Percentiles rank a stretch among this genome's conserved stretches.
phyloP scores from a whole-genome alignment of 768 basidiomycete species.

The Mycena sanguinolenta region DNA sequence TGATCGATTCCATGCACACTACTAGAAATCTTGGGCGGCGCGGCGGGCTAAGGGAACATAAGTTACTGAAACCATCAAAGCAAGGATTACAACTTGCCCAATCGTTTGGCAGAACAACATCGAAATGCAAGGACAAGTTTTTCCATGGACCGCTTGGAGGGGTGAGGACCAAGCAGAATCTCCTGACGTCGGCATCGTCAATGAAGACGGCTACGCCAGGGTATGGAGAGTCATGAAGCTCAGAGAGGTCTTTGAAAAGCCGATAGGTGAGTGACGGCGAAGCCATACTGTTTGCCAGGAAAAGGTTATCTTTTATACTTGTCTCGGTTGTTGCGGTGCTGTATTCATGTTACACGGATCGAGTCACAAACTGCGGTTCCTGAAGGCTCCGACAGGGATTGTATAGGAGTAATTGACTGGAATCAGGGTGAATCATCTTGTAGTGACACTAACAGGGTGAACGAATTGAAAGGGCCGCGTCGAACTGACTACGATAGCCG shows the following conservation, averaged over 20 bases:
- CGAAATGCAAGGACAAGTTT: constrained; percentile 43
- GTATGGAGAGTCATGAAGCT: constrained; percentile 57
- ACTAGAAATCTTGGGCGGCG: constrained; percentile 50
- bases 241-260: constrained; percentile 55
- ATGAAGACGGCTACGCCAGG: constrained; percentile 58
- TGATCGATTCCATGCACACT: constrained; percentile 55
- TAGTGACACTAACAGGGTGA: too few relatives aligned
- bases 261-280: constrained; percentile 48
- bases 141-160: constrained; percentile 62
- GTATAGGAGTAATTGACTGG: background rate
- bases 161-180: constrained; percentile 59
- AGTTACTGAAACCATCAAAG: background rate
- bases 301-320: background rate
- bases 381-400: background rate
- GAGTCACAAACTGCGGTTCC: constrained; percentile 47
- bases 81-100: constrained; percentile 48
- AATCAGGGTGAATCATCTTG: background rate
- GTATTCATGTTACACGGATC: background rate
- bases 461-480: too few relatives aligned
- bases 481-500: too few relatives aligned
- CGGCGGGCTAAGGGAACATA: constrained; percentile 46
- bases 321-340: too few relatives aligned
- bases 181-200: constrained; percentile 56
- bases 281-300: constrained; percentile 8
- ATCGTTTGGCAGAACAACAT: constrained; percentile 46